Base-by-base conservation (phyloP, 257 asterid species). In the Solanum sejunctum region DNA sequence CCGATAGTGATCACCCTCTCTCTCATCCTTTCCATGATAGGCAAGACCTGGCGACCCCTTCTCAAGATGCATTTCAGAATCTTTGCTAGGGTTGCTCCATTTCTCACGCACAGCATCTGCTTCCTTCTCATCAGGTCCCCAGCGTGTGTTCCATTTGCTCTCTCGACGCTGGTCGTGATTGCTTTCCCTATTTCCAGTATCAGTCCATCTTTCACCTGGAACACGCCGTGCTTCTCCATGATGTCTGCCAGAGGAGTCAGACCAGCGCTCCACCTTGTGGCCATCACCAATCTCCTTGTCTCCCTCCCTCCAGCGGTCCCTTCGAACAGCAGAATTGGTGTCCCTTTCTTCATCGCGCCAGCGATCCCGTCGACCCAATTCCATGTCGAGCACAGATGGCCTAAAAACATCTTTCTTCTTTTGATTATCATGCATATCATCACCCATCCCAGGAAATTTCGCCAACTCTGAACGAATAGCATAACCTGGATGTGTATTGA, bases 261-360 rank as follows among this genome's bases (percentile, higher is more conserved):
- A 86, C 93, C 93, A 88, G 55, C 97, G 95, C 36, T 95, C 98
- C 67, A 87, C 89, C 88, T 91, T 91, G 82, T 95, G 97, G 84
- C 79, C 90, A 51, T 91, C 97, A 84, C 75, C 72, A 54, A 86
- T 89, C 87, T 95, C 98, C 85, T 88, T 94, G 72, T 94, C 99
- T 88, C 95, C 96, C 84, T 97, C 98, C 92, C 94, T 94, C 99
- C 98, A 95, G 69, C 95, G 89, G 88, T 94, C 99, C 85, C 91
- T 91, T 73, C 98, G 97, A 16, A 79, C 89, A 54, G 98, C 85
- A 57, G 94, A 93, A 89, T 91, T 92, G 58, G 95, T 89, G 55
- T 95, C 99, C 89, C 99, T 94, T 90, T 97, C 99, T 88, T 97
- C 99, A 84, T 97, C 99, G 28, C 94, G 97, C 98, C 98, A 95